phyloP scores from a whole-genome alignment of 352 stramenopile genomes.

The Pythium oligandrum region DNA sequence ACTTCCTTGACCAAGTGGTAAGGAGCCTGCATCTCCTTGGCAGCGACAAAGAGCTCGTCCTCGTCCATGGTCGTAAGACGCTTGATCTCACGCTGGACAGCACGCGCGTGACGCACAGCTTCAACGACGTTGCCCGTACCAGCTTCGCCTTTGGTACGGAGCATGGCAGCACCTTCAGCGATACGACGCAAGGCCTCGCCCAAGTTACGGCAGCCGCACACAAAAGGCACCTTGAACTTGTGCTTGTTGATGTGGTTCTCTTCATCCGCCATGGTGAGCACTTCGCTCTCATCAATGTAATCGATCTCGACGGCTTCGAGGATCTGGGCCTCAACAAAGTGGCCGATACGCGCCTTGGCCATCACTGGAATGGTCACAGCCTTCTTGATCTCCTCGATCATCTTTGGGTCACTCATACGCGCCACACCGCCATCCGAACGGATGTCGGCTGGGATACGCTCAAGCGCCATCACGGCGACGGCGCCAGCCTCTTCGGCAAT shows the following conservation, averaged over 20 bases:
- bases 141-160: constrained; percentile 98
- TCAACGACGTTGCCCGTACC: constrained; percentile 98
- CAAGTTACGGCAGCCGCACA: constrained; percentile 98
- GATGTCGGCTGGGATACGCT: constrained; percentile 98
- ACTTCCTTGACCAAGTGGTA: constrained; percentile 94
- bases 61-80: constrained; percentile 92
- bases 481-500: constrained; percentile 97
- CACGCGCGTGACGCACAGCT: constrained; percentile 94
- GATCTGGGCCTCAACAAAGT: constrained; percentile 99
- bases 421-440: constrained; percentile 94
- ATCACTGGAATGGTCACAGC: constrained; percentile 99
- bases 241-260: constrained; percentile 96
- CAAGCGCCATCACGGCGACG: constrained; percentile 97
- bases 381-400: constrained; percentile 98
- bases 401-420: constrained; percentile 96
- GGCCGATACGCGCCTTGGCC: constrained; percentile 97
- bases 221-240: constrained; percentile 97
- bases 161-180: constrained; percentile 96
- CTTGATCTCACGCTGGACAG: constrained; percentile 91
- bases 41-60: constrained; percentile 96
- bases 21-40: constrained; percentile 95
- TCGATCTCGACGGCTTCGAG: constrained; percentile 97
- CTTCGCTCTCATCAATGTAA: constrained; percentile 99
- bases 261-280: constrained; percentile 98
- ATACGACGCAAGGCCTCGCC: constrained; percentile 94